Conservation (phyloP, 371 early-diverging fungal species). For the Mucor sp. region DNA sequence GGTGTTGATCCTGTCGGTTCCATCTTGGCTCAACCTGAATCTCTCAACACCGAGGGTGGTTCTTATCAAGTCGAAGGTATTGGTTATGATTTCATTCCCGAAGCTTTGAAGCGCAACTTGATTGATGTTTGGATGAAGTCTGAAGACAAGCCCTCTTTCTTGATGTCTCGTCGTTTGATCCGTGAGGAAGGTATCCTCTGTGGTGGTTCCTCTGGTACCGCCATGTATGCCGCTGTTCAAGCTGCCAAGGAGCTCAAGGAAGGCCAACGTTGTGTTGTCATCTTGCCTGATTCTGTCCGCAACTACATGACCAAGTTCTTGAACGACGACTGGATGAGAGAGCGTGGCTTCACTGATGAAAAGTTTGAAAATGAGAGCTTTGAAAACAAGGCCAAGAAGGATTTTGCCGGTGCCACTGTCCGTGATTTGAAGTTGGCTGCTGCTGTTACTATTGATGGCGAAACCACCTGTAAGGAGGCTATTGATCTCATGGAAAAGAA, state of each 20-base stretch:
- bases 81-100: constrained; percentile 97
- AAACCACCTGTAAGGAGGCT: constrained; percentile 78
- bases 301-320: constrained; percentile 98
- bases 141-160: constrained; percentile 91
- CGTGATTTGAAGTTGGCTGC: constrained; percentile 75
- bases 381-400: constrained; percentile 71
- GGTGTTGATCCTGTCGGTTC: constrained; percentile 96
- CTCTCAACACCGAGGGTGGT: constrained; percentile 67
- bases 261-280: constrained; percentile 82
- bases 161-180: constrained; percentile 93
- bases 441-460: constrained; percentile 77
- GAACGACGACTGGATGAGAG: constrained; percentile 95
- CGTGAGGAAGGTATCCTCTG: constrained; percentile 94
- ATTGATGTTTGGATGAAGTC: constrained; percentile 96
- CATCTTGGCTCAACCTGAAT: constrained; percentile 88
- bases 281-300: constrained; percentile 95
- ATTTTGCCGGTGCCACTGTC: constrained; percentile 83
- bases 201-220: constrained; percentile 95
- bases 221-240: constrained; percentile 74
- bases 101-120: constrained; percentile 78
- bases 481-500: constrained; percentile 84
- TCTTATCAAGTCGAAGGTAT: constrained; percentile 93
- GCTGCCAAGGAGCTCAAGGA: constrained; percentile 83
- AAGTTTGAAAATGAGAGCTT: constrained; percentile 41
- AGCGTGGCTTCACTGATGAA: constrained; percentile 72